phyloP scores from a whole-genome alignment of 1,284 basidiomycete species.

The Ganoderma lingzhi region DNA sequence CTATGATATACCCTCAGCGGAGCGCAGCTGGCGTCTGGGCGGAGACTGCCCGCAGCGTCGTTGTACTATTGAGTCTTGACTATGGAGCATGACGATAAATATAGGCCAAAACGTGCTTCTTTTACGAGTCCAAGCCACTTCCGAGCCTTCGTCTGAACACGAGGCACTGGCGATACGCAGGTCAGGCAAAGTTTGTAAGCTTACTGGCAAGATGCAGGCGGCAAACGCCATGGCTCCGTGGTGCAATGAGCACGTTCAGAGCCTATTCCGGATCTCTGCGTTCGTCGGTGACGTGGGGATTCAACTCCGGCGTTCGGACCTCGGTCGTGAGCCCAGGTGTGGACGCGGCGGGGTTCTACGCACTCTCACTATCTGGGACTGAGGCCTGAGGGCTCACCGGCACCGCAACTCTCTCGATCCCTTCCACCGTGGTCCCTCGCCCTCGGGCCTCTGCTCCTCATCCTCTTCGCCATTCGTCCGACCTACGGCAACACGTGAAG shows the following conservation, averaged over 20 bases:
- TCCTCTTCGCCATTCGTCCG: not conserved
- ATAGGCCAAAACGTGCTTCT: slow-evolving; percentile 1
- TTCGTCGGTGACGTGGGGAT: not conserved
- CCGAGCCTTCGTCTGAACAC: not conserved
- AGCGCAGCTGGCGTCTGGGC: slow-evolving; percentile 22
- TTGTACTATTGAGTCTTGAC: slow-evolving; percentile 16
- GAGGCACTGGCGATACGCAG: slow-evolving; percentile 2
- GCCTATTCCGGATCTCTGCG: not conserved
- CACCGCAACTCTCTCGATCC: not conserved
- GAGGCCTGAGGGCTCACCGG: not conserved
- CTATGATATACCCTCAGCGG: slow-evolving; percentile 18
- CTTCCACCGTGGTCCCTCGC: not conserved
- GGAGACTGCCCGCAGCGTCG: slow-evolving; percentile 22
- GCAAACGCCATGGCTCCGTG: not conserved
- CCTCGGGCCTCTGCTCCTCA: not conserved
- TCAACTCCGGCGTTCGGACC: not conserved
- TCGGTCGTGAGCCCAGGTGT: not conserved
- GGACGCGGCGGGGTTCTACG: not conserved
- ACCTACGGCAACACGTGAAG: not conserved
- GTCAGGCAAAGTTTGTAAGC: not conserved
- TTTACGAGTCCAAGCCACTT: not conserved
- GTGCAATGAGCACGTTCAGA: not conserved
- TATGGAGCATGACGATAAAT: slow-evolving; percentile 21
- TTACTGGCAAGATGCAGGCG: not conserved
- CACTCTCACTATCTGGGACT: too few relatives aligned